Evolutionary conservation across 1,139 yeast species (phyloP).

Genomic region (Magnusiomyces ingens): DNA sequence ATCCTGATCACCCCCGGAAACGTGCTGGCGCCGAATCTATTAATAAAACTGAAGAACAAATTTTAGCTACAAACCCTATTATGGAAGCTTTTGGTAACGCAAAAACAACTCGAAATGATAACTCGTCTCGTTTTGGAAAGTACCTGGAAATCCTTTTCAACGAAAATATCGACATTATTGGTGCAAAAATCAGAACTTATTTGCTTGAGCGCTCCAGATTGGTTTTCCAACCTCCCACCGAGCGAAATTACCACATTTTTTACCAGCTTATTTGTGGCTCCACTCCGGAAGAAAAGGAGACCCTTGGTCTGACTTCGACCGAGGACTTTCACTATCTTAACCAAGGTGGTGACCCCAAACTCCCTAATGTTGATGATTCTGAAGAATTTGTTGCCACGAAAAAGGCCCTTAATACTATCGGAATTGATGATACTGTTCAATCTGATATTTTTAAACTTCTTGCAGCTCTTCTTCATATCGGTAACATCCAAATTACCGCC

Average conservation of each 20-base stretch:
- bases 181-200: slow-evolving; percentile 91
- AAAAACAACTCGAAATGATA: slow-evolving; percentile 93
- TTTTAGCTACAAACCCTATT: slow-evolving; percentile 93
- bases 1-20: slow-evolving; percentile 39
- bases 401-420: slow-evolving; percentile 72
- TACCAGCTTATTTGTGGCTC: slow-evolving; percentile 86
- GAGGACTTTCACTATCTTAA: slow-evolving; percentile 75
- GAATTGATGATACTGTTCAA: slow-evolving; percentile 57
- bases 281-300: slow-evolving; percentile 48
- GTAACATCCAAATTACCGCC: slow-evolving; percentile 84
- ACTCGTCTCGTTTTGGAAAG: slow-evolving; percentile 95
- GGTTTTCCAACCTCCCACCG: slow-evolving; percentile 84
- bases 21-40: slow-evolving; percentile 48
- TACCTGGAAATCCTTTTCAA: slow-evolving; percentile 87
- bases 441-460: slow-evolving; percentile 65
- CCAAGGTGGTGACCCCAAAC: slow-evolving; percentile 77
- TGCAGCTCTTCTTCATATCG: slow-evolving; percentile 87
- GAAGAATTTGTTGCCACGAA: slow-evolving; percentile 68
- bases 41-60: slow-evolving; percentile 90
- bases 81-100: slow-evolving; percentile 99
- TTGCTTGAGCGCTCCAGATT: slow-evolving; percentile 87
- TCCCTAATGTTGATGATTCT: slow-evolving; percentile 76
- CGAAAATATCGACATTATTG: slow-evolving; percentile 67
- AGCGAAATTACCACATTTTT: slow-evolving; percentile 92
- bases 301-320: slow-evolving; percentile 51